A percentile compares a stretch with the other conserved stretches of the same genome.
phyloP scores from a whole-genome alignment of 805 yeast species.

The Phaffomyces antillensis region DNA sequence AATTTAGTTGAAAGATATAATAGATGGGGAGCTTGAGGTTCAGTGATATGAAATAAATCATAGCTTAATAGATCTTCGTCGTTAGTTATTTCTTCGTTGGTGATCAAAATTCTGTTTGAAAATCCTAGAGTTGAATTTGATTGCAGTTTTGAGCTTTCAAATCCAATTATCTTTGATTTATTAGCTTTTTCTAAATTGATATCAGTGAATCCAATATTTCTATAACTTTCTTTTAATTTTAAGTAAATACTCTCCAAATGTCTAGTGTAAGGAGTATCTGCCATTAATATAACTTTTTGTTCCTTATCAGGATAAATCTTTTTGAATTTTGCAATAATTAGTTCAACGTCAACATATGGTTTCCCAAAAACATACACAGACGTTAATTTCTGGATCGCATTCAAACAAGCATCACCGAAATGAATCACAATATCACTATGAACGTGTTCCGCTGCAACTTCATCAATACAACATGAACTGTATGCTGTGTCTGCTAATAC shows the following conservation, averaged over 20 bases:
- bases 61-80: slow-evolving; percentile 35
- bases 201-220: slow-evolving; percentile 33
- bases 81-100: slow-evolving; percentile 26
- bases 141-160: slow-evolving; percentile 9
- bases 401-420: slow-evolving; percentile 92
- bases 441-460: slow-evolving; percentile 94
- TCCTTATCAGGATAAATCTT: slow-evolving; percentile 32
- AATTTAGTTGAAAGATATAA: slow-evolving; percentile 72
- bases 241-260: slow-evolving; percentile 35
- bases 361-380: slow-evolving; percentile 77
- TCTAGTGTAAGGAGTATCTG: slow-evolving; percentile 61
- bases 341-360: slow-evolving; percentile 43
- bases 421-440: slow-evolving; percentile 79
- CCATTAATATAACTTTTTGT: slow-evolving; percentile 54
- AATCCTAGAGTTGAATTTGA: slow-evolving; percentile 10
- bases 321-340: slow-evolving; percentile 33
- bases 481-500: slow-evolving; percentile 93
- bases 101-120: slow-evolving; percentile 26
- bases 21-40: slow-evolving; percentile 73
- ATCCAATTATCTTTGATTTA: slow-evolving; percentile 37
- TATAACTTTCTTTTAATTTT: slow-evolving; percentile 24
- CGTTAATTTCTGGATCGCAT: slow-evolving; percentile 64
- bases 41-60: slow-evolving; percentile 59
- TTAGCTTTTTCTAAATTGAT: slow-evolving; percentile 29
- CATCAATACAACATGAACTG: slow-evolving; percentile 93